Conservation (phyloP, 495 filamentous ascomycete species). For the Xylaria cubensis region DNA sequence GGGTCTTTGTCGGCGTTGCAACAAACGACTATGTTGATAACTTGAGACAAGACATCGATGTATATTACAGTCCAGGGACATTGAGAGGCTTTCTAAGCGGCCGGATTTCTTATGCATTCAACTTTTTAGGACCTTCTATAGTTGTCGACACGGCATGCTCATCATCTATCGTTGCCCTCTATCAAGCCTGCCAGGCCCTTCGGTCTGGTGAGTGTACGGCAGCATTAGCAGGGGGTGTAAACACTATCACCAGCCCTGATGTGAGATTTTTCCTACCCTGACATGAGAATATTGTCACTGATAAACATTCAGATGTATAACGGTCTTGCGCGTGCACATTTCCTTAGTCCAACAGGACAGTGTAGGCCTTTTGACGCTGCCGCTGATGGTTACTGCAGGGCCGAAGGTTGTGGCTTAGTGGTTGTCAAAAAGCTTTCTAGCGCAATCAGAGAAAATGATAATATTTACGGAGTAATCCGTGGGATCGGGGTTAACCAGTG, state of each 20-base stretch:
- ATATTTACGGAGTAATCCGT: conserved; percentile 60
- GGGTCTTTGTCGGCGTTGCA: conserved; percentile 25
- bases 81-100: conserved; percentile 28
- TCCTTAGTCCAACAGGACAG: conserved; percentile 42
- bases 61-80: conserved; percentile 30
- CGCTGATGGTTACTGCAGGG: conserved; percentile 39
- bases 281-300: conserved; percentile 37
- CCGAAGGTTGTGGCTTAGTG: conserved; percentile 57
- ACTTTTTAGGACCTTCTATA: conserved; percentile 53
- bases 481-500: conserved; percentile 54
- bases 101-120: conserved; percentile 47
- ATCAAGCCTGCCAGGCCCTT: conserved; percentile 47
- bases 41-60: conserved; percentile 24
- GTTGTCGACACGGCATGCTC: conserved; percentile 63
- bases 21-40: conserved; percentile 31
- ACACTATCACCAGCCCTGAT: conserved; percentile 32
- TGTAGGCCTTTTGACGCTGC: conserved; percentile 37
- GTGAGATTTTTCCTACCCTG: neutral
- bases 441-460: conserved; percentile 47
- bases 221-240: conserved; percentile 50
- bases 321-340: conserved; percentile 44
- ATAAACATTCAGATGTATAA: conserved; percentile 44
- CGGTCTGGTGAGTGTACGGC: conserved; percentile 47
- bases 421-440: conserved; percentile 55
- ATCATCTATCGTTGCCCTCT: conserved; percentile 52